Conservation (phyloP, 805 yeast genomes). For the Candida ipomoeae region DNA sequence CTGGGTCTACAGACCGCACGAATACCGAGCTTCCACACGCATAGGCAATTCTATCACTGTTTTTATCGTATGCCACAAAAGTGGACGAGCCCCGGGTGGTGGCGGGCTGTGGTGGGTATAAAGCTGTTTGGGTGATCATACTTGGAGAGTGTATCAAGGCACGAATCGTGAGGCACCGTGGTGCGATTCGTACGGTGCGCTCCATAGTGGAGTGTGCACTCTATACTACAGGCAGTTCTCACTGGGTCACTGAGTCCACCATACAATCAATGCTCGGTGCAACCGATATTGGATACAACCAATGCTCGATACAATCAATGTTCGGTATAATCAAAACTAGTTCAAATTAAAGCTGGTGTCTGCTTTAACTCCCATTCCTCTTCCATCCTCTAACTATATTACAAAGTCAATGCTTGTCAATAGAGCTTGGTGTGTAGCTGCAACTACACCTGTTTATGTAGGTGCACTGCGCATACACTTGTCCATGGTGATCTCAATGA, state of each 20-base stretch:
- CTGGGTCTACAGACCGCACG: slow-evolving; percentile 56
- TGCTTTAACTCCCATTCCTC: no score
- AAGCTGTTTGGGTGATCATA: slow-evolving; percentile 25
- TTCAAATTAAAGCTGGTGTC: no score
- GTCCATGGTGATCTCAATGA: no score
- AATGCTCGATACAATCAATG: no score
- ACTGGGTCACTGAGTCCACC: no score
- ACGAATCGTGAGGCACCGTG: not conserved
- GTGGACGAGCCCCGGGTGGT: slow-evolving; percentile 69
- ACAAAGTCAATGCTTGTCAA: not conserved
- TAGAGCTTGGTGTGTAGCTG: no score
- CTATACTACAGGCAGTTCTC: not conserved
- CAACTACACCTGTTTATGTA: no score
- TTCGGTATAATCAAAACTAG: no score
- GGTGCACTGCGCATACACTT: no score
- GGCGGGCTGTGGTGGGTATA: slow-evolving; percentile 73
- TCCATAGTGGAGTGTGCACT: not conserved
- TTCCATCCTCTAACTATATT: not conserved
- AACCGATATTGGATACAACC: no score
- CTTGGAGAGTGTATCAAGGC: not conserved
- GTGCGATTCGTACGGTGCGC: no score
- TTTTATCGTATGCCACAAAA: slow-evolving; percentile 70
- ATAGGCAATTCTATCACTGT: slow-evolving; percentile 70
- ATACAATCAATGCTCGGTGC: no score
- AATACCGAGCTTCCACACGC: slow-evolving; percentile 77